phyloP scores from a whole-genome alignment of 2,329 filamentous ascomycete species.

The Sarocladiaceae sp. region DNA sequence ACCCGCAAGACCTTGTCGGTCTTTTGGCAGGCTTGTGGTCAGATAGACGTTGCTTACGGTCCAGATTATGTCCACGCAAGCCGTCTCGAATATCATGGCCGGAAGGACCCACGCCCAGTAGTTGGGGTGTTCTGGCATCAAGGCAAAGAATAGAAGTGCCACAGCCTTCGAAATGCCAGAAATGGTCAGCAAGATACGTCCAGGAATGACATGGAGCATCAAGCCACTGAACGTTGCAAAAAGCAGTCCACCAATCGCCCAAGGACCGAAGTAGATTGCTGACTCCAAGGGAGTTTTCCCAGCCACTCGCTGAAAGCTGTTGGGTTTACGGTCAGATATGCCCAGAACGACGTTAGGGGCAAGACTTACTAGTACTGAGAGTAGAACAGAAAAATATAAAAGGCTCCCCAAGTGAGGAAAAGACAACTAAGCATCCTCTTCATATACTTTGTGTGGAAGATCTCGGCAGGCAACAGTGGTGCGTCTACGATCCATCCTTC shows the following conservation, averaged over 20 bases:
- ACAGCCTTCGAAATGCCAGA: slow-evolving; percentile 47
- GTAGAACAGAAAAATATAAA: slow-evolving; percentile 61
- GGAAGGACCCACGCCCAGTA: slow-evolving; percentile 65
- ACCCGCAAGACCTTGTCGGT: slow-evolving; percentile 60
- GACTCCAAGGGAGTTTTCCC: slow-evolving; percentile 47
- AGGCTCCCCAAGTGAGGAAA: slow-evolving; percentile 46
- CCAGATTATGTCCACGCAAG: slow-evolving; percentile 63
- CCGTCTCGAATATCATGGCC: slow-evolving; percentile 53
- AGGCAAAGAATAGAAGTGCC: slow-evolving; percentile 49
- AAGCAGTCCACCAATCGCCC: slow-evolving; percentile 54
- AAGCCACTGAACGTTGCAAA: slow-evolving; percentile 50
- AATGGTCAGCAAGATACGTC: slow-evolving; percentile 47
- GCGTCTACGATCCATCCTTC: slow-evolving; percentile 58
- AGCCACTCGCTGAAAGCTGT: slow-evolving; percentile 49
- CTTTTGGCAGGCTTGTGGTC: slow-evolving; percentile 55
- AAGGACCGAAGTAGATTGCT: slow-evolving; percentile 55
- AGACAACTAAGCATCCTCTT: slow-evolving; percentile 50
- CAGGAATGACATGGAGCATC: slow-evolving; percentile 51
- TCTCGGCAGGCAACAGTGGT: slow-evolving; percentile 58
- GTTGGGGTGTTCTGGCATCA: slow-evolving; percentile 46
- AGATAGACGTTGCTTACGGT: slow-evolving; percentile 65
- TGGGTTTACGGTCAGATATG: too few relatives aligned
- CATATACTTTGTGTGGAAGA: slow-evolving; percentile 62
- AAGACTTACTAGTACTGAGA: slow-evolving; percentile 55
- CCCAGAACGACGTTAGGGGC: not conserved